These are phyloP conservation scores for Aspergillus candidus DNA, from an alignment of 2,329 filamentous ascomycete genomes.

Conservation along the genomic window DNA sequence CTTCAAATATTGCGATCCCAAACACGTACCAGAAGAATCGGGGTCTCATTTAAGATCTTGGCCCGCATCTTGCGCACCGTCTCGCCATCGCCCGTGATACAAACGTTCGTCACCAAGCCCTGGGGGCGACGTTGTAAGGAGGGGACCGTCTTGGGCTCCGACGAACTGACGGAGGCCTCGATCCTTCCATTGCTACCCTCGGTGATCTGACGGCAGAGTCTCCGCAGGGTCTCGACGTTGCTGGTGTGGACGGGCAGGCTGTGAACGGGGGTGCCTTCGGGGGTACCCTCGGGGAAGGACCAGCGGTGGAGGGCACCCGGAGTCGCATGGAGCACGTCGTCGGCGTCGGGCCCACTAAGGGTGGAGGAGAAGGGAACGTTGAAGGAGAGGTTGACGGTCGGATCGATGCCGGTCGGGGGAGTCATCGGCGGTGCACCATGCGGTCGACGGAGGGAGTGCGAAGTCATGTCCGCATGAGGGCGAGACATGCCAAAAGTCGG, in stretches of 20 bases:
- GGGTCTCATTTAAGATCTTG: slow-evolving; percentile 83
- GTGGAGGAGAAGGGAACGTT: slow-evolving; percentile 95
- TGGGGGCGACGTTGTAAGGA: slow-evolving; percentile 44
- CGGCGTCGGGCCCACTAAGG: slow-evolving; percentile 82
- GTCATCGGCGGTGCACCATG: slow-evolving; percentile 47
- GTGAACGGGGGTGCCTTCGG: slow-evolving; percentile 76
- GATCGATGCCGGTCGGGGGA: slow-evolving; percentile 65
- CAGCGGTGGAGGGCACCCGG: slow-evolving; percentile 81
- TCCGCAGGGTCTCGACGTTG: slow-evolving; percentile 73
- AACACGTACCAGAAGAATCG: slow-evolving; percentile 75
- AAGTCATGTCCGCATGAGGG: slow-evolving; percentile 52
- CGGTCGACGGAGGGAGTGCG: slow-evolving; percentile 52
- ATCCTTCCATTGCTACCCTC: slow-evolving; percentile 62
- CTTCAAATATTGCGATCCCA: slow-evolving; percentile 8
- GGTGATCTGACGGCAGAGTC: slow-evolving; percentile 75
- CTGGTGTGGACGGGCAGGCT: slow-evolving; percentile 86
- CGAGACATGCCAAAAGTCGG: slow-evolving; percentile 59
- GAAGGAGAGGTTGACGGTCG: slow-evolving; percentile 87
- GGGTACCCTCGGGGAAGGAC: slow-evolving; percentile 84
- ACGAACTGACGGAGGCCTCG: slow-evolving; percentile 77
- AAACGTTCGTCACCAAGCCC: slow-evolving; percentile 75
- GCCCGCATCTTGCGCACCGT: slow-evolving; percentile 84
- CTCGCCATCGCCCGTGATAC: slow-evolving; percentile 80
- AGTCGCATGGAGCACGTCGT: slow-evolving; percentile 91
- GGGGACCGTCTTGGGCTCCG: slow-evolving; percentile 63